A percentile compares a stretch with the other conserved stretches of the same genome.
Evolutionary conservation across 148 eudicot species (phyloP).

Genomic region (Polygonum aviculare): DNA sequence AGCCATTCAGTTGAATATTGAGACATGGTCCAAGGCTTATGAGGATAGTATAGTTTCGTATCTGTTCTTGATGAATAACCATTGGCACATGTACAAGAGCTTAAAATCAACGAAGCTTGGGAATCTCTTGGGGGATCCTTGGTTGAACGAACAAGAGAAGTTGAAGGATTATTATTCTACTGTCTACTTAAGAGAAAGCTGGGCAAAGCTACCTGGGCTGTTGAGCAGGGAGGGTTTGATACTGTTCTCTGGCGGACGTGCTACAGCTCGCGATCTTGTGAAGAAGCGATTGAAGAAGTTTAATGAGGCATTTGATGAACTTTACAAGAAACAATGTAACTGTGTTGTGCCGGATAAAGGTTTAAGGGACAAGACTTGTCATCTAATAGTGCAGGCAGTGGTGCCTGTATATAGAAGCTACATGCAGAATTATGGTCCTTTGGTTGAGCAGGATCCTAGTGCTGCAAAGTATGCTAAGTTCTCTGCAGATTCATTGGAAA

Average conservation of each 20-base stretch:
- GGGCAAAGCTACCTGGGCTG: conserved; percentile 65
- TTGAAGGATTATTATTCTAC: conserved; percentile 46
- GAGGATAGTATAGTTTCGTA: conserved; percentile 34
- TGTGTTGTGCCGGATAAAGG: conserved; percentile 60
- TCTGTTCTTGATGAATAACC: conserved; percentile 76
- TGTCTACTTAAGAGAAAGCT: conserved; percentile 51
- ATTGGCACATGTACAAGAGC: conserved; percentile 68
- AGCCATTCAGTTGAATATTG: conserved; percentile 63
- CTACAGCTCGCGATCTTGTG: conserved; percentile 79
- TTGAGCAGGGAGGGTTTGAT: conserved; percentile 78
- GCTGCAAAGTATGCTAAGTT: conserved; percentile 63
- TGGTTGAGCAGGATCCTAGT: conserved; percentile 73
- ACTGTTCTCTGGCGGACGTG: conserved; percentile 74
- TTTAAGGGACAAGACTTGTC: conserved; percentile 57
- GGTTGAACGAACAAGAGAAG: conserved; percentile 66
- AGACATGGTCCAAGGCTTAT: conserved; percentile 67
- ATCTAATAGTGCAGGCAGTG: conserved; percentile 57
- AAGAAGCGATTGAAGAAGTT: conserved; percentile 61
- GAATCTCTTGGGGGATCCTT: conserved; percentile 45
- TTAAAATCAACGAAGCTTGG: conserved; percentile 67
- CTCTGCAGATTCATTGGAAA: conserved; percentile 60
- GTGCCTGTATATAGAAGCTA: conserved; percentile 80
- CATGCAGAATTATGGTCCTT: conserved; percentile 83
- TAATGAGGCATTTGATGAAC: conserved; percentile 64
- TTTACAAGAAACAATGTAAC: conserved; percentile 50